phyloP scores from a whole-genome alignment of 2,329 filamentous ascomycete species.

The Talaromyces rugulosus region DNA sequence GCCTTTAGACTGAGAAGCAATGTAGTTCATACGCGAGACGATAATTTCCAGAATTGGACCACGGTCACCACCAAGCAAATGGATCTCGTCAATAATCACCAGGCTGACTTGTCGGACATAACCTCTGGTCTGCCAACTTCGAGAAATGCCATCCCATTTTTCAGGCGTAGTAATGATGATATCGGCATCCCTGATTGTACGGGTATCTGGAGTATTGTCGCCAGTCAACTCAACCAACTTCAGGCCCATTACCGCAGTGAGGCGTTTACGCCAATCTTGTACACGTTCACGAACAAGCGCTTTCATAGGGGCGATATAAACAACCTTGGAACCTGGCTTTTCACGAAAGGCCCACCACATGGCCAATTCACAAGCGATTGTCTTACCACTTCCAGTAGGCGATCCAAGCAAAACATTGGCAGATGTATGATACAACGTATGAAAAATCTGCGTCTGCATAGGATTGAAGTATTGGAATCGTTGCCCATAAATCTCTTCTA shows the following conservation, averaged over 20 bases:
- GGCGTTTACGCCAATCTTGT: constrained; percentile 82
- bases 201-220: constrained; percentile 96
- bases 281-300: constrained; percentile 94
- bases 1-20: constrained; percentile 86
- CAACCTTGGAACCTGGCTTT: constrained; percentile 90
- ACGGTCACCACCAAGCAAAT: constrained; percentile 91
- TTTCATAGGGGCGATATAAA: constrained; percentile 99
- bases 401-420: constrained; percentile 93
- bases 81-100: constrained; percentile 98
- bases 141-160: constrained; percentile 99
- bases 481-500: constrained; percentile 84
- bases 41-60: constrained; percentile 98
- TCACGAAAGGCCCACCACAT: constrained; percentile 99
- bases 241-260: constrained; percentile 77
- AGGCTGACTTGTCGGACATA: constrained; percentile 93
- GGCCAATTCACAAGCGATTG: constrained; percentile 87
- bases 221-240: constrained; percentile 93
- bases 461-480: constrained; percentile 97
- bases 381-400: constrained; percentile 96
- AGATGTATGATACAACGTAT: constrained; percentile 87
- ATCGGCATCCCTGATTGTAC: constrained; percentile 91
- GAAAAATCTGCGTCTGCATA: constrained; percentile 99
- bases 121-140: constrained; percentile 96
- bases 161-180: constrained; percentile 99
- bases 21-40: constrained; percentile 92